Evolutionary conservation across 2,329 filamentous ascomycete genomes (phyloP).

Genomic region (Fusarium graminum): DNA sequence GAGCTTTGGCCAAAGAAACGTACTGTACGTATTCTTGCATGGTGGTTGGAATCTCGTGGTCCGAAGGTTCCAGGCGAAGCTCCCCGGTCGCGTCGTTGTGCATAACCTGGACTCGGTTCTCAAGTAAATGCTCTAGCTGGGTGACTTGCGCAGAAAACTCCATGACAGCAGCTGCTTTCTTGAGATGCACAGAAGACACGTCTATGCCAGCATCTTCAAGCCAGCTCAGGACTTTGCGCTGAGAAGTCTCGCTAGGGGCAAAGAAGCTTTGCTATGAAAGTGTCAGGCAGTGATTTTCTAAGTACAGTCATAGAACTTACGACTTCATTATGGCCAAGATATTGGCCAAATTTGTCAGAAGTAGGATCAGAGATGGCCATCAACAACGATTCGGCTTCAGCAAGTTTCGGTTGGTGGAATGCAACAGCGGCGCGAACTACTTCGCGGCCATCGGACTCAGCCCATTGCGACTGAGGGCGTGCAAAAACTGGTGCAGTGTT

Average conservation of each 20-base stretch:
- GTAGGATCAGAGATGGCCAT: slow-evolving; percentile 3
- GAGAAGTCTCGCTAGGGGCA: slow-evolving; percentile 1
- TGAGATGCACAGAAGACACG: background rate
- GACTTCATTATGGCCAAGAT: background rate
- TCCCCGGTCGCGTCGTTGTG: slow-evolving; percentile 1
- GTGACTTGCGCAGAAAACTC: slow-evolving; percentile 2
- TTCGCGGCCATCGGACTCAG: background rate
- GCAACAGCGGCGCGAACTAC: slow-evolving; percentile 14
- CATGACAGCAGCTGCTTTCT: slow-evolving; percentile 1
- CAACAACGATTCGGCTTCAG: slow-evolving; percentile 5
- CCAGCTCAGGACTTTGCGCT: background rate
- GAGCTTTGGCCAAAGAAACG: background rate
- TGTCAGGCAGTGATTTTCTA: background rate
- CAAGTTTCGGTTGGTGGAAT: slow-evolving; percentile 11
- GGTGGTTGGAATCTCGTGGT: background rate
- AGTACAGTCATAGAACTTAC: background rate
- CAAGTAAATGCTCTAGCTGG: background rate
- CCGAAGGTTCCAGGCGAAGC: background rate
- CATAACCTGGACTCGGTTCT: background rate
- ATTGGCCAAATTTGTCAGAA: slow-evolving; percentile 1
- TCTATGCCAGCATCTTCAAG: background rate
- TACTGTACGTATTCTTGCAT: slow-evolving; percentile 1
- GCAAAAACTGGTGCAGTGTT: background rate
- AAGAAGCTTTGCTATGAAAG: background rate
- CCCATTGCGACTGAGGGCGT: slow-evolving; percentile 7